Conservation (phyloP, 257 asterid species). For the Orobanche coerulescens region DNA sequence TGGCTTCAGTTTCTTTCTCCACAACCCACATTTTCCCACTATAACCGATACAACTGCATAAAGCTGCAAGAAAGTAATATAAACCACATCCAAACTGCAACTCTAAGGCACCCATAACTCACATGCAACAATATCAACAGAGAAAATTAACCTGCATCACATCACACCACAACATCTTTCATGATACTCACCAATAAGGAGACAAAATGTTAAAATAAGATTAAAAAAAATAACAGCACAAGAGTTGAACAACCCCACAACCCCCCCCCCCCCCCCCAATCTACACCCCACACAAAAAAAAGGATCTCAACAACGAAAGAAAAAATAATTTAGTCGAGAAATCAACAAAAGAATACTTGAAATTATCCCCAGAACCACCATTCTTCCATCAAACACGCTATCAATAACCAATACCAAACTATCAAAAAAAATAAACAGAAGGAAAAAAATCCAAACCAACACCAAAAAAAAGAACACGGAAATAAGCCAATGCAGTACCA, state of each 20-base stretch:
- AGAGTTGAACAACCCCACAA: neutral
- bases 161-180: conserved; percentile 5
- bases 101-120: neutral
- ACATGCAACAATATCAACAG: conserved; percentile 17
- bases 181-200: conserved; percentile 1
- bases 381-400: neutral
- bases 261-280: neutral
- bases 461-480: neutral
- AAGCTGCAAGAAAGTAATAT: neutral
- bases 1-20: neutral
- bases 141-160: neutral
- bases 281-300: no score
- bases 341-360: neutral
- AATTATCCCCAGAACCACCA: neutral
- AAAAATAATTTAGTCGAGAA: neutral
- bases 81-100: neutral
- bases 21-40: neutral
- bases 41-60: neutral
- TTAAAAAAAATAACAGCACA: neutral
- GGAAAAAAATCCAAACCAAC: neutral
- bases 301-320: no score
- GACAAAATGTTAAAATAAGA: neutral
- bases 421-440: neutral
- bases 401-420: neutral
- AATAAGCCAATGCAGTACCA: conserved; percentile 18